phyloP scores from a whole-genome alignment of 345 rosid genomes.

The Camelina neglecta region DNA sequence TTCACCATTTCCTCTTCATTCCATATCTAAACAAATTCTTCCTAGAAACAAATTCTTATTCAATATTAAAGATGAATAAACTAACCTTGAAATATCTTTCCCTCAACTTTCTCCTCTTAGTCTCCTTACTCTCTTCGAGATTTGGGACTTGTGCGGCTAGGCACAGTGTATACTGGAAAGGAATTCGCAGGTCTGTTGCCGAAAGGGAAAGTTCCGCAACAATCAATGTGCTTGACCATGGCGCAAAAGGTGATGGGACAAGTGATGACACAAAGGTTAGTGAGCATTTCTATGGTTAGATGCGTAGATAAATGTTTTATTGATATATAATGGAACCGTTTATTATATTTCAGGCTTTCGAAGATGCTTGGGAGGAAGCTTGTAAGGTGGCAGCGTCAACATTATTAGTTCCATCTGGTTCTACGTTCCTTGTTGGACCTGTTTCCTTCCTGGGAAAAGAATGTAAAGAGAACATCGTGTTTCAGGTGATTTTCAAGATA shows the following conservation, averaged over 20 bases:
- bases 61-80: slow-evolving; percentile 44
- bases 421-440: slow-evolving; percentile 72
- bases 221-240: slow-evolving; percentile 64
- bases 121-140: slow-evolving; percentile 44
- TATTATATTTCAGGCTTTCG: slow-evolving; percentile 63
- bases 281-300: slow-evolving; percentile 1
- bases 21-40: slow-evolving; percentile 4
- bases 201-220: slow-evolving; percentile 39
- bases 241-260: slow-evolving; percentile 85
- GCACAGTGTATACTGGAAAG: slow-evolving; percentile 49
- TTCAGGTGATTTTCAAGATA: slow-evolving; percentile 59
- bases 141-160: slow-evolving; percentile 57
- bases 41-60: neutral
- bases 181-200: slow-evolving; percentile 32
- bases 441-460: slow-evolving; percentile 69
- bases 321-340: slow-evolving; percentile 11
- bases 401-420: slow-evolving; percentile 72
- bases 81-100: slow-evolving; percentile 38
- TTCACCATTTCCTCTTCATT: slow-evolving; percentile 26
- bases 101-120: slow-evolving; percentile 37
- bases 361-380: slow-evolving; percentile 74
- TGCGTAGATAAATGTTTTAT: neutral
- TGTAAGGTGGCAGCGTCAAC: slow-evolving; percentile 67
- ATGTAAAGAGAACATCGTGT: slow-evolving; percentile 61
- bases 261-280: slow-evolving; percentile 80